Base-by-base conservation (phyloP, 495 filamentous ascomycete genomes). In the Penicillium alfredii region DNA sequence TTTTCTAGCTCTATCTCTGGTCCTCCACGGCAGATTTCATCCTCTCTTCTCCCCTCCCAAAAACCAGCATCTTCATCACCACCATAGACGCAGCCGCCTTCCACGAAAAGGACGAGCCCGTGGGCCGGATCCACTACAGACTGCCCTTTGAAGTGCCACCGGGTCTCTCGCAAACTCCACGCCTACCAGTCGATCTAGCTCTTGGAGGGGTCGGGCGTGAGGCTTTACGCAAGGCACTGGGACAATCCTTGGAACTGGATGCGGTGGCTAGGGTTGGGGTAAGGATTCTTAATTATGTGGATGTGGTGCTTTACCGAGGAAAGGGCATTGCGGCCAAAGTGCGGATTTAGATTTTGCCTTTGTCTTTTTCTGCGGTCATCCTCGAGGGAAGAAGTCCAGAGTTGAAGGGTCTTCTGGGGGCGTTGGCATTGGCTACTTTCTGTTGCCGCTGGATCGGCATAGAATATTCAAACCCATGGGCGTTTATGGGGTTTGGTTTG, bases 1-100 rank as follows among this genome's bases (percentile, higher is more conserved):
- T n/a, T n/a, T n/a, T n/a, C 14, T 42, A 78, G 74, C 72, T 86
- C 52, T 87, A 95, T 61, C 49, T 98, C 44, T 73, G 87, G 45
- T 86, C 86, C 17, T 92, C 85, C 8, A 90, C 85, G 1, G 90
- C 88, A 16, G 76, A 82, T 3, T 95, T 98, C 66, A 81, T 77
- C 1, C 69, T 98, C 22, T 69, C 75, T 27, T 95, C 89, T 2
- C 92, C 92, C 0, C 67, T 95, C 3, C 61, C 65, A 26, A 63
- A 78, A 37, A 82, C 80, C 12, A 83, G 74, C 1, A 56, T 98
- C 12, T 82, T 73, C 40, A 71, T 98, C 46, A 82, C 85, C 12
- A 73, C 64, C 25, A 68, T 98, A 38, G 79, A 94, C 48, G 92
- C 88, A 11, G 88, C 82, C 1, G 86, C 92, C 0, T 80, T 78